Evolutionary conservation across 2,329 filamentous ascomycete species (phyloP), one percentile per base, ranked within the genome.

Genomic region (Lachnellula suecica): DNA sequence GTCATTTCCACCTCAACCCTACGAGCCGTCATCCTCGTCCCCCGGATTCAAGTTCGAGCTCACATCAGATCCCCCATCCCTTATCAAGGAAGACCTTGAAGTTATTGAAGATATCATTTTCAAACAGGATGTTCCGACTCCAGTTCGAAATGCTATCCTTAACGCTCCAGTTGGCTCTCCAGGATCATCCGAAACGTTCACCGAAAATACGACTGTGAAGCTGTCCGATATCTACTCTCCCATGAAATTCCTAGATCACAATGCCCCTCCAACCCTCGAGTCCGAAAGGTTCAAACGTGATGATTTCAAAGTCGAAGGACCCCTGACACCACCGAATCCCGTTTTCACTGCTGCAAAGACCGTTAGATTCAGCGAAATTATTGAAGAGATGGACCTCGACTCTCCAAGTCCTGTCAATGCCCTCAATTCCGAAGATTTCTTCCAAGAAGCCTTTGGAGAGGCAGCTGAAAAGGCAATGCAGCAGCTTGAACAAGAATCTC

Each of bases 141-240:
- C 59, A 19, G 17, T 63, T 20, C 49, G 55, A 42, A 22, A 54
- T 22, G 25, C 13, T 24, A 27, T 19, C 3, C 40, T 20, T 22
- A 40, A 25, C 13, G 20, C 40, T 43, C 3, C 40, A 47, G 17
- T 10, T 38, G 22, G 49, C 6, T 38, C 42, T 7, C n/a, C n/a
- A n/a, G n/a, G n/a, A n/a, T 50, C 51, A 3, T 49, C 45, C 4
- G 34, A 49, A 4, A 51, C 51, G 7, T 40, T 41, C 3, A 15
- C 17, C 5, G 74, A 69, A 29, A 80, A 82, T 41, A 77, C 79
- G 34, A 73, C 79, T 6, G 75, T 85, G 13, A 88, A 85, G 58
- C 79, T 96, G 20, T 74, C 79, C 3, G 88, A 95, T 61, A 74
- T 97, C 29, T 63, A 59, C 34, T 51, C 54, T 2, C 52, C 60